Base-by-base conservation (phyloP, 257 asterid species). In the Przewalskia tangutica region DNA sequence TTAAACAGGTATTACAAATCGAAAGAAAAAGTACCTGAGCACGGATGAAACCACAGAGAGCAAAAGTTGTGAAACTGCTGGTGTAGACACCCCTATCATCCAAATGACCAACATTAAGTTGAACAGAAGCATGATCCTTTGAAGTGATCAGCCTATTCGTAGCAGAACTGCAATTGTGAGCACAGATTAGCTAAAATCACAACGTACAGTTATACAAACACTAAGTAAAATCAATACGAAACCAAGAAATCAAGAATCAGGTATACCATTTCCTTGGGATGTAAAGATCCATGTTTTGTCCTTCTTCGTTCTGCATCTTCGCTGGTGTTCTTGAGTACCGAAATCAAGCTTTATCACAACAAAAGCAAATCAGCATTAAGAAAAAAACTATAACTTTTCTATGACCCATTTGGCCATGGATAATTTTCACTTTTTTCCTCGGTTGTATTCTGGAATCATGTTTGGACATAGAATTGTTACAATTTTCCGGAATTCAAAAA, bases 121-220 rank as follows among this genome's bases (percentile, higher is more conserved):
- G 98, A 36, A 94, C 97, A 4, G 98, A 93, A 0, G 97, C 98
- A 42, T 94, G 98, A 82, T 94, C 98, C 92, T 92, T 94, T 7
- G 98, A 94, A 9, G 97, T 94, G 79, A 94, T 93, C 88, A 94
- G 84, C 91, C 98, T 89, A 80, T 93, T 94, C 4, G 98, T 94
- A 12, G 97, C 97, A 1, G 97, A 94, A 84, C 98, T 94, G 92
- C 85, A 89, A 79, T 75, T 36, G 48, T 54, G 78, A 17, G 7
- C 64, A 27, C 7, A 59, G 2, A 9, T 6, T 58, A 81, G 58
- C 60, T 53, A 38, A 2, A 6, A 65, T 73, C 53, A 59, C 27
- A 2, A 12, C 17, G 16, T 13, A 12, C 68, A 70, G 66, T 40
- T 11, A 6, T 17, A 27, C 17, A 34, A 4, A 66, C 0, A 17